Evolutionary conservation across 768 basidiomycete genomes (phyloP), one percentile per base, ranked within the genome.

Genomic region (Coprinellus micaceus): DNA sequence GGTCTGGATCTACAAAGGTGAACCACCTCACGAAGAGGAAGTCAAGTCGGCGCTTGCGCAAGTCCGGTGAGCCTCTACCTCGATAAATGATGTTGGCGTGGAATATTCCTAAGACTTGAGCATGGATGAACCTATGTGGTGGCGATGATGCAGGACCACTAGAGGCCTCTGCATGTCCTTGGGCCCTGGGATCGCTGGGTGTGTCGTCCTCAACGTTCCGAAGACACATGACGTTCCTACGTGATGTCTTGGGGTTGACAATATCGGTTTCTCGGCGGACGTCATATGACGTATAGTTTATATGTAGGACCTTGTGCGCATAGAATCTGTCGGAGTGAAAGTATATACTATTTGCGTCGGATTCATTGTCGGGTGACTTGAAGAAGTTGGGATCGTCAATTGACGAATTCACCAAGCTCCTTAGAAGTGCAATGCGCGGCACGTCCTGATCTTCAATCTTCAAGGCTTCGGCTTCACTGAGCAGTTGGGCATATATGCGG

Each of bases 61-160:
- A 26, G 19, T 51, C 33, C 10, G 12, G 11, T 11, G 49, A 5
- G 15, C 33, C 49, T 17, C 6, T 22, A 6, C 28, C 45, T 24
- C 25, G 12, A 21, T 24, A 51, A 17, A 51, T 33, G 15, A 65
- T 58, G 33, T 59, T 52, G 13, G 62, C 60, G 39, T 66, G 64
- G 47, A 56, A 66, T 25, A 66, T 49, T 0, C 63, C 58, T 22
- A 67, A 47, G 7, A 67, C 62, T 7, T 45, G 37, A 12, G 60
- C 62, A 58, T 66, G 63, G 61, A 61, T 64, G 45, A 61, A 65
- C 22, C 62, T 58, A 24, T 64, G 59, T 2, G 52, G 24, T 13
- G 29, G 53, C n/a, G n/a, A n/a, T n/a, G n/a, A n/a, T n/a, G n/a
- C n/a, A n/a, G n/a, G n/a, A n/a, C n/a, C n/a, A n/a, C n/a, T n/a